Evolutionary conservation across 2,329 filamentous ascomycete genomes (phyloP).

Genomic region (Pseudocercospora eumusae): DNA sequence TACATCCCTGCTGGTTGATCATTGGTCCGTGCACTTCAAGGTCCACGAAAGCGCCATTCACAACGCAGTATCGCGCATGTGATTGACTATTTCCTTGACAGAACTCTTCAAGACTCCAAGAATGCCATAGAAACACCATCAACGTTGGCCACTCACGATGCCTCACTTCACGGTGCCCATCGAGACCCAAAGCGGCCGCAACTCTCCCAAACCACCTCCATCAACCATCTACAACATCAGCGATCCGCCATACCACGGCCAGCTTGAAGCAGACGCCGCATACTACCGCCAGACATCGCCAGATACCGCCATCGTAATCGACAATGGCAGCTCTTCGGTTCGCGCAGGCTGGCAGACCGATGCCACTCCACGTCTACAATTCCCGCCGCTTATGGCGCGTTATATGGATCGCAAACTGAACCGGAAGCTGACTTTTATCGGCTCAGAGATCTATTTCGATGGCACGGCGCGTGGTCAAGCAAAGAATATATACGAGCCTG

Average conservation of each 20-base stretch:
- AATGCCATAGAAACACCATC: slow-evolving; percentile 11
- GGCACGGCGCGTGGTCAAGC: slow-evolving; percentile 89
- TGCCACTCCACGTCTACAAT: slow-evolving; percentile 70
- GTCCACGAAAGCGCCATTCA: background rate
- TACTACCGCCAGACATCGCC: slow-evolving; percentile 67
- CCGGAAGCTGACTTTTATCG: slow-evolving; percentile 89
- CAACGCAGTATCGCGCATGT: background rate
- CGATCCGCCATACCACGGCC: slow-evolving; percentile 64
- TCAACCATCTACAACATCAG: slow-evolving; percentile 54
- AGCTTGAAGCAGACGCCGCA: slow-evolving; percentile 61
- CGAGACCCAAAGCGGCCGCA: slow-evolving; percentile 32
- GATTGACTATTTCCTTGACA: too few relatives aligned
- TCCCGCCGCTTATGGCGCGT: slow-evolving; percentile 89
- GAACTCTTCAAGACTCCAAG: background rate
- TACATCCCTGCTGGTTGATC: background rate
- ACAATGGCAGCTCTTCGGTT: slow-evolving; percentile 90
- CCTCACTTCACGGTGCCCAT: slow-evolving; percentile 41
- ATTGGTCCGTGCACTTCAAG: background rate
- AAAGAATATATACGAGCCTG: slow-evolving; percentile 85
- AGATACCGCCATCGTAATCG: slow-evolving; percentile 84
- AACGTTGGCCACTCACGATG: slow-evolving; percentile 29
- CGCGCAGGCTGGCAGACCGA: slow-evolving; percentile 98
- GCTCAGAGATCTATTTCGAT: slow-evolving; percentile 90
- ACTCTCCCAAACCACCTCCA: slow-evolving; percentile 57
- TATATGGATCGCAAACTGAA: slow-evolving; percentile 93